Base-by-base conservation (phyloP, 805 yeast genomes). In the Saccharomycopsis fermentans region DNA sequence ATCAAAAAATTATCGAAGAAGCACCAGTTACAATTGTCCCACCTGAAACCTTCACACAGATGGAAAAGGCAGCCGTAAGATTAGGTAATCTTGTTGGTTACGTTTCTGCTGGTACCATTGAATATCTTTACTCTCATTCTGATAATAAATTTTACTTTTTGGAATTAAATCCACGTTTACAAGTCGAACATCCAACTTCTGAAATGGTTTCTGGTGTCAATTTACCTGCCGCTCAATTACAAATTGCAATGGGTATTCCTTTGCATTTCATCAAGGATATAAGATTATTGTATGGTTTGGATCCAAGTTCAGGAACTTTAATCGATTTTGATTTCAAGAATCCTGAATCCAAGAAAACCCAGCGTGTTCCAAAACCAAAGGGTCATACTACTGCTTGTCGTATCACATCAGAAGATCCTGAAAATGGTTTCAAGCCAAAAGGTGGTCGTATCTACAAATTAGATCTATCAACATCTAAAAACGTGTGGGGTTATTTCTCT, bases 301-400 rank as follows among this genome's bases (percentile, higher is more conserved):
- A 92, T 71, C 98, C 99, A 57, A 96, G 90, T 69, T 84, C 95
- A 58, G 76, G 92, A 24, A 86, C 96, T 55, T 87, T 84, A 59
- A 88, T 94, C 65, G 99, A 94, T 73, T 94, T 90, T 67, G 90
- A 86, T 63, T 94, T 94, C 75, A 81, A 82, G 62, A 77, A 83
- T 51, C 87, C 86, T 65, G 82, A 79, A 59, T 79, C 95, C 29
- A 76, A 82, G 64, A 79, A 82, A 65, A 80, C 86, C 58, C 99
- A 94, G 77, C 84, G 97, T 73, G 83, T 82, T 66, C 99, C 99
- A 39, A 81, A 79, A 65, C 99, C 99, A 67, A 90, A 90, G 77
- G 99, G 99, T 61, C 99, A 94, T 74, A 88, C 96, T 74, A 94
- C 98, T 54, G 99, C 99, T 56, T 92, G 98, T 77, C 90, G 99